Evolutionary conservation across 768 basidiomycete genomes (phyloP).

Genomic region (Amanita brunnescens): DNA sequence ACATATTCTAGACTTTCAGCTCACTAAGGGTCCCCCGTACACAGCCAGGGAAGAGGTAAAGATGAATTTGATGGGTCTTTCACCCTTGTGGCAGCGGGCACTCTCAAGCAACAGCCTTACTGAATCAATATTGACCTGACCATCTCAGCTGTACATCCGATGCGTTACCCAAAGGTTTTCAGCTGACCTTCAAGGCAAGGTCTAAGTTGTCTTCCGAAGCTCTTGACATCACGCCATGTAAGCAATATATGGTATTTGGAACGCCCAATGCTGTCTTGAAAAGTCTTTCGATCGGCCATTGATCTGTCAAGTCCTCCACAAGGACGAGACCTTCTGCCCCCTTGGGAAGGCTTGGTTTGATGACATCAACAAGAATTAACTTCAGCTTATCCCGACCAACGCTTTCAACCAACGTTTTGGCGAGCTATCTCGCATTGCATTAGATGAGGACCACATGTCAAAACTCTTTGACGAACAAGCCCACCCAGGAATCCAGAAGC

Average conservation of each 20-base stretch:
- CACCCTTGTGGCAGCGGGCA: constrained; percentile 20
- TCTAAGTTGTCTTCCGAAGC: constrained; percentile 54
- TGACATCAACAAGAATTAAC: constrained; percentile 45
- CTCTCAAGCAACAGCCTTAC: constrained; percentile 35
- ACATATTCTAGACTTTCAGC: constrained; percentile 1
- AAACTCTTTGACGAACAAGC: constrained; percentile 20
- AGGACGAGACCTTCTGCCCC: constrained; percentile 23
- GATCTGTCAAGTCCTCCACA: constrained; percentile 33
- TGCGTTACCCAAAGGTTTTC: too few relatives aligned
- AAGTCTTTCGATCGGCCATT: constrained; percentile 23
- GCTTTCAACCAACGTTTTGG: constrained; percentile 24
- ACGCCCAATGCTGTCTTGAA: constrained; percentile 31
- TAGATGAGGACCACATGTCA: not conserved
- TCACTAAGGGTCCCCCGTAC: constrained; percentile 44
- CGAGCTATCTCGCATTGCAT: constrained; percentile 20
- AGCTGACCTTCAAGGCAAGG: constrained; percentile 35
- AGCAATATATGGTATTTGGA: constrained; percentile 37
- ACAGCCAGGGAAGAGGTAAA: constrained; percentile 54
- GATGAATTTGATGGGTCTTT: constrained; percentile 37
- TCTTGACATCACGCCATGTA: constrained; percentile 57
- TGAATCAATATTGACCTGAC: constrained; percentile 48
- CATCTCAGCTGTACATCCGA: not conserved
- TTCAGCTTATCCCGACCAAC: constrained; percentile 24
- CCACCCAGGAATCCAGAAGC: constrained; percentile 33
- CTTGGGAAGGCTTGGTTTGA: constrained; percentile 27